These are phyloP conservation scores for Cystofilobasidium macerans DNA, from an alignment of 768 basidiomycete genomes.

Conservation along the genomic window DNA sequence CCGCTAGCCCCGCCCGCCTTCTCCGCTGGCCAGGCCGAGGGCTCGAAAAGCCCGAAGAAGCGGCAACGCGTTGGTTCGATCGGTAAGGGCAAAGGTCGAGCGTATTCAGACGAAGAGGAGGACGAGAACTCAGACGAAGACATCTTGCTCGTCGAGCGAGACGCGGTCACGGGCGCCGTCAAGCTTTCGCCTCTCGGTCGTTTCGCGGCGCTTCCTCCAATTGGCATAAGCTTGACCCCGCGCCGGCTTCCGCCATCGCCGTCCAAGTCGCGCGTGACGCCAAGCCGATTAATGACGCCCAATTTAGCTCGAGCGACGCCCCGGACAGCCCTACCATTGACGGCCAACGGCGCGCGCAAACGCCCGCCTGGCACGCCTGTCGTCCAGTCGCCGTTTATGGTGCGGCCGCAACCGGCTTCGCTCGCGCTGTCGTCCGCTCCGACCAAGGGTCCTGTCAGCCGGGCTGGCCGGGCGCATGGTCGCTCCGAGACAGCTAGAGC, in stretches of 20 bases:
- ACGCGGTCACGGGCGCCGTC: background rate
- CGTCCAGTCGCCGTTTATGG: background rate
- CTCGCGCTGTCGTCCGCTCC: no score
- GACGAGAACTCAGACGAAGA: no score
- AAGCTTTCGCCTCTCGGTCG: background rate
- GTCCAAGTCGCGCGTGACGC: background rate
- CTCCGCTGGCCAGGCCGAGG: no score
- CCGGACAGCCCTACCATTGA: background rate
- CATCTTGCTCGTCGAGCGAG: no score
- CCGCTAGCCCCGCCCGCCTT: background rate
- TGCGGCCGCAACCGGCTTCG: background rate
- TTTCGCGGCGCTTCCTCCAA: background rate
- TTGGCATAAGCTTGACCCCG: background rate
- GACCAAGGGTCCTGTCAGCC: no score
- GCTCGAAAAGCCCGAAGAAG: background rate
- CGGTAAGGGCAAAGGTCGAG: no score
- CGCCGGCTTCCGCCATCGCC: background rate
- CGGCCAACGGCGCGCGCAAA: background rate
- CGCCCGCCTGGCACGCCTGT: background rate
- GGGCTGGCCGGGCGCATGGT: no score
- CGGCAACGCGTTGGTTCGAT: no score
- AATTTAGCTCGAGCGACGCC: no score
- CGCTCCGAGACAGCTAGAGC: no score
- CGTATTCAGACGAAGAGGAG: no score
- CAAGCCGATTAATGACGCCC: no score